Base-by-base conservation (phyloP, 2,329 filamentous ascomycete species). In the Harringtonia aguacate region DNA sequence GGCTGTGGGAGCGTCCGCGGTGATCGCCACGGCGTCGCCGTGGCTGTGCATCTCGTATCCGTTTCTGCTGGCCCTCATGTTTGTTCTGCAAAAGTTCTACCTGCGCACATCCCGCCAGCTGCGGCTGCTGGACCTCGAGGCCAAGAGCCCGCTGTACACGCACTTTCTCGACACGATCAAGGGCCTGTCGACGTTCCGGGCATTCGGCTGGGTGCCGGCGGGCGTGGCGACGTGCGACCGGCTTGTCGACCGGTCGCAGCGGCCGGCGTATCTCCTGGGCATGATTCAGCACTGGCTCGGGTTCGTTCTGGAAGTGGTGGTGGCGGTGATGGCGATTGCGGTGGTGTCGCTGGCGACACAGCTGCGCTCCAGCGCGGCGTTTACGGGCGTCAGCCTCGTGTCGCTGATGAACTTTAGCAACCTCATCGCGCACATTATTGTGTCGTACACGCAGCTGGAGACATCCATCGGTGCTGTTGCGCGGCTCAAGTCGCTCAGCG, bases 31-130 rank as follows among this genome's bases (percentile, higher is more conserved):
- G 3, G 49, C 54, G 3, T 58, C 56, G 18, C 56, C 55, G 0
- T 60, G 52, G 17, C 46, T 60, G 2, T 52, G 48, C 29, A 62
- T 72, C 20, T 61, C 63, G 0, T 73, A 78, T 45, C 75, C 75
- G 0, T 56, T 73, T 4, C 52, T 79, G 3, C 47, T 67, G 9
- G 57, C 53, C 0, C 48, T 68, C 1, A 47, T 79, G 1, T 79
- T 69, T 44, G 46, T 62, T 3, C 56, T 80, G 0, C 76, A 79
- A 48, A 70, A 64, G 42, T 66, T 77, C 39, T 81, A 81, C 50
- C 63, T 81, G 3, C 65, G 72, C 0, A 81, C 77, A 0, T 79
- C 75, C 1, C 62, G 76, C 0, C 77, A 81, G 54, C 55, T 82
- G 8, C 67, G 77, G 39, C 64, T 78, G 18, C 56, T 82, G 12